Evolutionary conservation across 495 filamentous ascomycete species (phyloP).

Genomic region (Penicillium roqueforti): DNA sequence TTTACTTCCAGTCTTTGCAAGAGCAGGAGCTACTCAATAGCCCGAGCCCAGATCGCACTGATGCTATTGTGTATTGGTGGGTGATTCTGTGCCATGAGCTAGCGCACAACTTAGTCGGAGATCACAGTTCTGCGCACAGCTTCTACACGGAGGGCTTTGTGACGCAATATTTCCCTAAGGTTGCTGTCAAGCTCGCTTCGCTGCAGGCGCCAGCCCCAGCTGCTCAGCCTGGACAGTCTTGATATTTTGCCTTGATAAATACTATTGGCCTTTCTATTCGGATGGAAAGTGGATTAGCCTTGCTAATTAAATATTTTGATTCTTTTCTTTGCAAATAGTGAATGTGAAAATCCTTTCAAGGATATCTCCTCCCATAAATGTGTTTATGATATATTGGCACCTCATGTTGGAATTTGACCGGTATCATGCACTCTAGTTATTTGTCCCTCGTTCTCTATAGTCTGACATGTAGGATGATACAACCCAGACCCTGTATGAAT

Average conservation of each 20-base stretch:
- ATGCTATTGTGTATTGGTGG: conserved; percentile 86
- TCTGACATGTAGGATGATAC: not conserved
- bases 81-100: conserved; percentile 88
- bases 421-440: not conserved
- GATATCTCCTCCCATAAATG: too few species aligned
- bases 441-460: not conserved
- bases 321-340: not conserved
- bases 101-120: conserved; percentile 82
- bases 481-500: not conserved
- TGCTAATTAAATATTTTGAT: not conserved
- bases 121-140: conserved; percentile 76
- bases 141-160: conserved; percentile 66
- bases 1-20: conserved; percentile 82
- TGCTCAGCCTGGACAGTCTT: not conserved
- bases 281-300: not conserved
- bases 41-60: conserved; percentile 43
- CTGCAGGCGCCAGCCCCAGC: conserved; percentile 4
- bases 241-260: conserved; percentile 13
- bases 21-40: conserved; percentile 40
- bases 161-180: conserved; percentile 50
- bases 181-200: conserved; percentile 38
- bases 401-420: too few species aligned
- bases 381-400: too few species aligned
- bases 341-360: not conserved
- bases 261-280: conserved; percentile 5